These are phyloP conservation scores for Apiospora saccharicola DNA, from an alignment of 2,329 filamentous ascomycete genomes.

Conservation along the genomic window DNA sequence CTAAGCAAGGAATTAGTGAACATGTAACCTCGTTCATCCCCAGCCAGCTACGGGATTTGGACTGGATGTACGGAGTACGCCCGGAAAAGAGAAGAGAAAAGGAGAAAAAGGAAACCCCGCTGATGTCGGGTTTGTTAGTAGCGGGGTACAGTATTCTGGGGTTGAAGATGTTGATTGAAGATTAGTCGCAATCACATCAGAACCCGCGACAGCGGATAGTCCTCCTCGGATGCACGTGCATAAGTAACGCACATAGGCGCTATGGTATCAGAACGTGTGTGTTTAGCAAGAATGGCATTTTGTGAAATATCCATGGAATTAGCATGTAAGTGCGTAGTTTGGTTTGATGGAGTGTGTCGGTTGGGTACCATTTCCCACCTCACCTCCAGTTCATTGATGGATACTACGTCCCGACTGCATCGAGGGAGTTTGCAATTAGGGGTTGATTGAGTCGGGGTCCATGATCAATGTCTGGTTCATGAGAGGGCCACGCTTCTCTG, in stretches of 20 bases:
- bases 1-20: background rate
- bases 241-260: background rate
- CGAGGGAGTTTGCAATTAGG: slow-evolving; percentile 3
- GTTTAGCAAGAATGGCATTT: background rate
- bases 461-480: background rate
- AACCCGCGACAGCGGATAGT: background rate
- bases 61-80: background rate
- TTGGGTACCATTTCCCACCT: slow-evolving; percentile 3
- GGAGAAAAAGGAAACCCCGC: background rate
- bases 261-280: background rate
- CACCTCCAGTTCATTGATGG: background rate
- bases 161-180: slow-evolving; percentile 7
- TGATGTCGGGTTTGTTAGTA: background rate
- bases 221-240: background rate
- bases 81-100: background rate
- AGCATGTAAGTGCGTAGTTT: background rate
- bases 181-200: background rate
- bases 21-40: background rate
- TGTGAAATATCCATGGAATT: background rate
- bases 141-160: slow-evolving; percentile 2
- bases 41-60: background rate
- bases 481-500: slow-evolving; percentile 3
- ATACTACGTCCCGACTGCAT: background rate
- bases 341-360: background rate
- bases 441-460: background rate